Percentiles rank a stretch among this genome's conserved stretches.
These are phyloP conservation scores for Salix purpurea DNA, from an alignment of 345 rosid species.

Conservation along the genomic window DNA sequence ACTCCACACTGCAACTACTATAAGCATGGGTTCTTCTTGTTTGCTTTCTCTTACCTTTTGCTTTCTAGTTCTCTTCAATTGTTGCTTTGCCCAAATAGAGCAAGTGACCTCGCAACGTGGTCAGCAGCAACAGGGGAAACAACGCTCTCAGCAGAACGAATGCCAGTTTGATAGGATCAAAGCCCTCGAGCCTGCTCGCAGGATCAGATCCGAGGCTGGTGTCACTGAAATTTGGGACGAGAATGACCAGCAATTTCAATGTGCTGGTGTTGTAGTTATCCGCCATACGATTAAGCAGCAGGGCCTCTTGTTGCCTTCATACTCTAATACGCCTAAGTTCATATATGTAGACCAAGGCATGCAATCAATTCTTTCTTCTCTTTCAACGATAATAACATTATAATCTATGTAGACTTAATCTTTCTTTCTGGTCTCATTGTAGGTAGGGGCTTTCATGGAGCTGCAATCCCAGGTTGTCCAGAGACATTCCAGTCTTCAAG, in stretches of 20 bases:
- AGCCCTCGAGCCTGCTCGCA: constrained; percentile 29
- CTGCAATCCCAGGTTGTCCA: constrained; percentile 36
- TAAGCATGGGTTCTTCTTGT: too few relatives aligned
- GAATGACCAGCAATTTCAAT: constrained; percentile 32
- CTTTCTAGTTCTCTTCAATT: too few relatives aligned
- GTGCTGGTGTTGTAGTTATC: constrained; percentile 39
- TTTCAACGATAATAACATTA: too few relatives aligned
- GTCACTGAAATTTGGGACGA: constrained; percentile 40
- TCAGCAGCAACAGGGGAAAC: too few relatives aligned
- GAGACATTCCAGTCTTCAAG: constrained; percentile 22
- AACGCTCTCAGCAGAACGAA: neutral
- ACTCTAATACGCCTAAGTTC: constrained; percentile 32
- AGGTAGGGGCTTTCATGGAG: constrained; percentile 38
- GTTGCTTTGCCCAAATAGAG: too few relatives aligned
- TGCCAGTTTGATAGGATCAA: constrained; percentile 33
- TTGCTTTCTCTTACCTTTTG: too few relatives aligned
- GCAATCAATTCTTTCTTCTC: neutral
- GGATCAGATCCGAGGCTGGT: constrained; percentile 37
- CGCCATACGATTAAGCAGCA: constrained; percentile 30
- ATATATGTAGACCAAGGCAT: constrained; percentile 42
- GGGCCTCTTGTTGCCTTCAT: constrained; percentile 44
- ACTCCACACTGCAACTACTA: too few relatives aligned
- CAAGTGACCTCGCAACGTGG: too few relatives aligned
- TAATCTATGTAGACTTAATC: too few relatives aligned
- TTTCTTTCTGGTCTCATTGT: neutral